Conservation (phyloP, 805 yeast genomes). For the Ogataea degrootiae region DNA sequence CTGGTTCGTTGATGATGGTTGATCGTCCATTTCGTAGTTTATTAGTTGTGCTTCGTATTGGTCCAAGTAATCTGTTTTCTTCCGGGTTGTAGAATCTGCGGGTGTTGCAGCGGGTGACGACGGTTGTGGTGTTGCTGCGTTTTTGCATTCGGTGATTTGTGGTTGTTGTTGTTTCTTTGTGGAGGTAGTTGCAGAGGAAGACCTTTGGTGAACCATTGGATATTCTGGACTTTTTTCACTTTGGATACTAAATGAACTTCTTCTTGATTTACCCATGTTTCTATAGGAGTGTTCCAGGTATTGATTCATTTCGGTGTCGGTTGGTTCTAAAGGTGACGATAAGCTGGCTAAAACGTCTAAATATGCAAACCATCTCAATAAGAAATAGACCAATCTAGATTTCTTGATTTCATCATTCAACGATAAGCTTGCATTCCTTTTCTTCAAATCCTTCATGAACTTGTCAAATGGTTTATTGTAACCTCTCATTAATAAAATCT, state of each 20-base stretch:
- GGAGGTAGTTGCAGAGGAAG: no score
- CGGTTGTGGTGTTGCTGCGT: not conserved
- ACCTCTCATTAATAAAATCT: slow-evolving; percentile 52
- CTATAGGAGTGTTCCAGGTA: not conserved
- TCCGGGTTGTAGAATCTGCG: not conserved
- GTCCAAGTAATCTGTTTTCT: slow-evolving; percentile 1
- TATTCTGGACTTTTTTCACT: not conserved
- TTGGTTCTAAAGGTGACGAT: slow-evolving; percentile 43
- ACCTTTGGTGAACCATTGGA: no score
- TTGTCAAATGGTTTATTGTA: slow-evolving; percentile 32
- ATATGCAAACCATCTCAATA: slow-evolving; percentile 66
- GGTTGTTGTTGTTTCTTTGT: no score
- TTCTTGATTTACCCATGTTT: slow-evolving; percentile 3
- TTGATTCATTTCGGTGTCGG: slow-evolving; percentile 18
- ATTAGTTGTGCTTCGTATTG: slow-evolving; percentile 12
- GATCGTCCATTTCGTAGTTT: slow-evolving; percentile 25
- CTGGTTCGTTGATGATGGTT: no score
- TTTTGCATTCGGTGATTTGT: not conserved
- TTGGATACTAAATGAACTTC: not conserved
- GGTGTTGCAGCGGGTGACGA: not conserved
- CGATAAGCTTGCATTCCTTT: slow-evolving; percentile 5
- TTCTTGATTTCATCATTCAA: slow-evolving; percentile 24
- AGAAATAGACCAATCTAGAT: slow-evolving; percentile 45
- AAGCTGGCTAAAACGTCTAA: slow-evolving; percentile 60
- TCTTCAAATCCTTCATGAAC: slow-evolving; percentile 17